These are phyloP conservation scores for Clitopilus passeckerianus DNA, from an alignment of 768 basidiomycete genomes.

Conservation along the genomic window DNA sequence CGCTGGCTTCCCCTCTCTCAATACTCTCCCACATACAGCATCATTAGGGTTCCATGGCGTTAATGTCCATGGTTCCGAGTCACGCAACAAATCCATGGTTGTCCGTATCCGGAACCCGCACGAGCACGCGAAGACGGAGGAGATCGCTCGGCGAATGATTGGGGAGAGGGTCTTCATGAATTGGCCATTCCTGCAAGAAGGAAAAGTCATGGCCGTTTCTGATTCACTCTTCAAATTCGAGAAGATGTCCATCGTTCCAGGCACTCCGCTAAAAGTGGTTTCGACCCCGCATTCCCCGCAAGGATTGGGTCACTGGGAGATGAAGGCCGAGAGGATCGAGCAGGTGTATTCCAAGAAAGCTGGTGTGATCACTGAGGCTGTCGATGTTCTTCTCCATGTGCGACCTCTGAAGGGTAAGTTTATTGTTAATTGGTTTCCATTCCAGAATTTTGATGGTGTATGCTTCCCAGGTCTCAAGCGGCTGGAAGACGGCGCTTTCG, in stretches of 20 bases:
- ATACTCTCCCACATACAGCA: slow-evolving; percentile 79
- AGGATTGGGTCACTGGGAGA: slow-evolving; percentile 71
- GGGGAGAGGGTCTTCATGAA: slow-evolving; percentile 74
- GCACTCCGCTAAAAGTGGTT: slow-evolving; percentile 49
- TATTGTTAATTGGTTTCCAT: not conserved
- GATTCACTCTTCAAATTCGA: slow-evolving; percentile 88
- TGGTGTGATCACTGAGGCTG: slow-evolving; percentile 78
- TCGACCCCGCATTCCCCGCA: slow-evolving; percentile 70
- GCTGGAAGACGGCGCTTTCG: slow-evolving; percentile 82
- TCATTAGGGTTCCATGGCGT: slow-evolving; percentile 82
- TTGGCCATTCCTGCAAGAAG: slow-evolving; percentile 97
- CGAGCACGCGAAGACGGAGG: slow-evolving; percentile 62
- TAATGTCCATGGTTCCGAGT: slow-evolving; percentile 89
- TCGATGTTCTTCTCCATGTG: slow-evolving; percentile 85
- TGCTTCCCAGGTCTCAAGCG: slow-evolving; percentile 71
- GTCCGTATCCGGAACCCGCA: slow-evolving; percentile 76
- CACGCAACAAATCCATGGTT: slow-evolving; percentile 90
- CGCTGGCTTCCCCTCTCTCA: slow-evolving; percentile 94
- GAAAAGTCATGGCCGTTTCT: slow-evolving; percentile 78
- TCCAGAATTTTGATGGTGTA: not conserved
- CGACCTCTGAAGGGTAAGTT: slow-evolving; percentile 79
- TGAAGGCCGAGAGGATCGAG: slow-evolving; percentile 79
- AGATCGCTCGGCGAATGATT: slow-evolving; percentile 70
- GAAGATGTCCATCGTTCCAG: slow-evolving; percentile 50
- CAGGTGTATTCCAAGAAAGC: slow-evolving; percentile 81